Evolutionary conservation across 2,329 filamentous ascomycete species (phyloP).

Genomic region (Penicillium capsulatum): DNA sequence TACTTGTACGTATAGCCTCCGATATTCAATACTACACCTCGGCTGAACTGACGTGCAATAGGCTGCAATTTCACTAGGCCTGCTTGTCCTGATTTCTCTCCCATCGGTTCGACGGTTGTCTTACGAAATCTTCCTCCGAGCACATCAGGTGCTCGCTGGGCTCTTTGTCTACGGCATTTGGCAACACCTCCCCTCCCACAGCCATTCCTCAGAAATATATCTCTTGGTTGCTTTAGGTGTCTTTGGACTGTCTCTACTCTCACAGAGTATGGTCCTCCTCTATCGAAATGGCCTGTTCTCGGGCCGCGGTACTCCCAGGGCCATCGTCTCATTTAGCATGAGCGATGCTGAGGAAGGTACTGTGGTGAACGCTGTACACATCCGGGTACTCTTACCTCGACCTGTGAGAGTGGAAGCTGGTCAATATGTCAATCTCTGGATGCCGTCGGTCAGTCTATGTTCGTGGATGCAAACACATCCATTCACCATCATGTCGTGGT

Average conservation of each 20-base stretch:
- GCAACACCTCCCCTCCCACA: constrained; percentile 1
- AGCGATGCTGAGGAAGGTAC: constrained; percentile 12
- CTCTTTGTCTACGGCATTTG: not conserved
- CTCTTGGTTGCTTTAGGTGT: constrained; percentile 1
- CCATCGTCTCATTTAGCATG: constrained; percentile 17
- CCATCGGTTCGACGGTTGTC: constrained; percentile 17
- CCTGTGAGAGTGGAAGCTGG: constrained; percentile 22
- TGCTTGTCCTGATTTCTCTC: constrained; percentile 13
- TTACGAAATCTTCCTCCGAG: constrained; percentile 19
- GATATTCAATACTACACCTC: constrained; percentile 2
- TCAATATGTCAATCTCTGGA: constrained; percentile 29
- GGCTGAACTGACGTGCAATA: constrained; percentile 3
- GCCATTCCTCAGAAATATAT: constrained; percentile 1
- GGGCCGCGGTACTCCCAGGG: constrained; percentile 14
- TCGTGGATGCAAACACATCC: constrained; percentile 27
- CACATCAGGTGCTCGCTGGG: constrained; percentile 1
- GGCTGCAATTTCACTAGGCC: constrained; percentile 3
- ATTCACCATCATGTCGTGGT: constrained; percentile 29
- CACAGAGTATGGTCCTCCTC: constrained; percentile 7
- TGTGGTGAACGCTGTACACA: constrained; percentile 9
- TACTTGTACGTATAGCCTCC: constrained; percentile 6
- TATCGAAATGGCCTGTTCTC: constrained; percentile 1
- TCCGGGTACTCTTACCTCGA: constrained; percentile 20
- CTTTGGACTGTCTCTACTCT: constrained; percentile 5
- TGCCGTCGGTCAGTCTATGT: constrained; percentile 21